A percentile compares a stretch with the other conserved stretches of the same genome.
Evolutionary conservation across 495 filamentous ascomycete species (phyloP).

Genomic region (Pyronema omphalodes): DNA sequence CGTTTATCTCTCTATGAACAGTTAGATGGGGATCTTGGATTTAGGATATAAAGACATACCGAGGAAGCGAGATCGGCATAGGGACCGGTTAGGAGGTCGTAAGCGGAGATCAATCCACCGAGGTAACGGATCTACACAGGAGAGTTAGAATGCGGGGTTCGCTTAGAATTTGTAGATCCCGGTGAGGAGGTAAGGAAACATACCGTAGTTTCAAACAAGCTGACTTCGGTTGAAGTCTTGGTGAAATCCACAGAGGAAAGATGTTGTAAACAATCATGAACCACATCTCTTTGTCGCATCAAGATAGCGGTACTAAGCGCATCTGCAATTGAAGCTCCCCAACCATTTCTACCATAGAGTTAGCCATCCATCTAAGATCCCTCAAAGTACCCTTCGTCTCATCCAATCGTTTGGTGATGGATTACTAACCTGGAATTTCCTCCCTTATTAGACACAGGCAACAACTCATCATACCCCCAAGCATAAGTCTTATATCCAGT

Average conservation of each 20-base stretch:
- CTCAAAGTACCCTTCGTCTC: not conserved
- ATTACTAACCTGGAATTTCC: conserved; percentile 47
- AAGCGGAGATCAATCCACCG: conserved; percentile 60
- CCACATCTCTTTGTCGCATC: conserved; percentile 50
- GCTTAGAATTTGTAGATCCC: not conserved
- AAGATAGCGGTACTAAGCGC: conserved; percentile 64
- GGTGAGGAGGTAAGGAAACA: not conserved
- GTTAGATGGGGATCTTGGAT: not conserved
- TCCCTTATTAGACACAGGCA: conserved; percentile 44
- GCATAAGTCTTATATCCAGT: conserved; percentile 64
- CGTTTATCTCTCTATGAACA: not conserved
- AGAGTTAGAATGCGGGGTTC: no score
- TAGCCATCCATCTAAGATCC: conserved; percentile 5
- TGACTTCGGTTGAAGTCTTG: conserved; percentile 39
- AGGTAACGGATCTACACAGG: conserved; percentile 49
- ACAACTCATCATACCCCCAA: conserved; percentile 60
- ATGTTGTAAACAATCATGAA: conserved; percentile 49
- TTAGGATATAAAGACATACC: conserved; percentile 9
- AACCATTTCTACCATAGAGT: conserved; percentile 44
- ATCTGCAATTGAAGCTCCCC: conserved; percentile 74
- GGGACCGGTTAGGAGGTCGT: conserved; percentile 62
- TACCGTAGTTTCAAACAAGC: conserved; percentile 66
- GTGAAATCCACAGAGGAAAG: conserved; percentile 52
- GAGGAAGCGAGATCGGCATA: conserved; percentile 32
- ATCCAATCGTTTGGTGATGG: not conserved